Conservation (phyloP, 176 grass and related monocot genomes). For the Zoysia pacifica region DNA sequence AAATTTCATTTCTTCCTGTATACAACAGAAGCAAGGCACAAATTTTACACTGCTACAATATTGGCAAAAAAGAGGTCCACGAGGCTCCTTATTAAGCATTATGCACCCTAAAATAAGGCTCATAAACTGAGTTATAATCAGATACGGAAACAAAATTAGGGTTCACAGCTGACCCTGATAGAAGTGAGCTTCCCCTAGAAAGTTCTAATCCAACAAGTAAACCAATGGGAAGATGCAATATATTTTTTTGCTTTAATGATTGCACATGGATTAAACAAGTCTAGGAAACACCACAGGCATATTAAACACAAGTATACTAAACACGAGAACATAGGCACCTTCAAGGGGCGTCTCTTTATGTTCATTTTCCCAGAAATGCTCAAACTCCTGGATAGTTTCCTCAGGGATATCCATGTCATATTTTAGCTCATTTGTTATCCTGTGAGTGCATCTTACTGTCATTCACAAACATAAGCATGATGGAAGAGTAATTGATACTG, state of each 20-base stretch:
- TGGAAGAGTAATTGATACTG: neutral
- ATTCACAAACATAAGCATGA: conserved; percentile 24
- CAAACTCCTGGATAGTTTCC: conserved; percentile 58
- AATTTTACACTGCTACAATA: neutral
- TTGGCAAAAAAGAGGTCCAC: conserved; percentile 21
- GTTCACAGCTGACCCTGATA: neutral
- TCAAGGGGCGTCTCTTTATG: conserved; percentile 51
- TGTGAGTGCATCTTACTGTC: conserved; percentile 35
- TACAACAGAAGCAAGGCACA: neutral
- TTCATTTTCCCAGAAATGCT: conserved; percentile 60
- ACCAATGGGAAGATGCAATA: neutral
- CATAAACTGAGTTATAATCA: neutral
- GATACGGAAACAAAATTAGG: neutral
- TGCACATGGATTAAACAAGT: neutral
- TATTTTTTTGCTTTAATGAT: conserved; percentile 27
- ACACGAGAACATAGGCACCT: conserved; percentile 47
- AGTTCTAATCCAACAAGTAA: neutral
- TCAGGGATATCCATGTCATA: conserved; percentile 72
- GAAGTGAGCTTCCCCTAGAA: neutral
- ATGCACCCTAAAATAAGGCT: neutral
- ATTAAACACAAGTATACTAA: neutral
- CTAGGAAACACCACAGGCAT: neutral
- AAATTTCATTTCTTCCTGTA: conserved; percentile 83
- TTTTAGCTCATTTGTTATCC: conserved; percentile 85
- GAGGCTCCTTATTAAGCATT: neutral